Base-by-base conservation (phyloP, 495 filamentous ascomycete genomes). In the Aspergillus cristatus region DNA sequence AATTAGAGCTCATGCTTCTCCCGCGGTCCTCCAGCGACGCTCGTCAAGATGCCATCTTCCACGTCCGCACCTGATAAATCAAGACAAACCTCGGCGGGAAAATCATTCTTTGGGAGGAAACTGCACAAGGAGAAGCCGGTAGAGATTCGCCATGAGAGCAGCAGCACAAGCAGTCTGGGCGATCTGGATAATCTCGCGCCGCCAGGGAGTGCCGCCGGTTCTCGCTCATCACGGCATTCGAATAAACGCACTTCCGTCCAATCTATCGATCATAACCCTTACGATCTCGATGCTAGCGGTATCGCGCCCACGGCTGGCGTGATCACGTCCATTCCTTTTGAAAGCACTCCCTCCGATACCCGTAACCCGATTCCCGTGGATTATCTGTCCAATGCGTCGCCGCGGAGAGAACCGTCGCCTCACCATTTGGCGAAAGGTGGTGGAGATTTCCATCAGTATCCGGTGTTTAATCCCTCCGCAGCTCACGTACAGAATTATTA, bases 371-470 rank as follows among this genome's bases (percentile, higher is more conserved):
- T 88, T 38, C 62, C 81, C 11, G 68, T 89, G 43, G 83, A 94
- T 24, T 84, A 82, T 50, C 67, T 90, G 34, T 80, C 82, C 20
- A 77, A 79, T 25, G 71, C 82, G 41, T 73, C 73, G 42, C 66
- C 72, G 17, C 72, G 79, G 41, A 76, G 75, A 51, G 84, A 91
- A 32, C 84, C 81, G 29, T 70, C 81, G 32, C 84, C 88, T 12
- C 82, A 87, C 60, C 82, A 89, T 51, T 59, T 93, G 25, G 88
- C 83, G 55, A 87, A 84, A 58, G 67, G 71, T 35, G 77, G 74
- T 14, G 71, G 69, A 32, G 90, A 96, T 51, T 96, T 77, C 52
- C 86, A 96, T 58, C 90, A 95, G 51, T 94, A 95, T 60, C 87
- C 88, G 6, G 73, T 71, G 14, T 80, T 83, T 64, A 76, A 83